Evolutionary conservation across 495 filamentous ascomycete genomes (phyloP).

Genomic region (Annulohypoxylon nitens): DNA sequence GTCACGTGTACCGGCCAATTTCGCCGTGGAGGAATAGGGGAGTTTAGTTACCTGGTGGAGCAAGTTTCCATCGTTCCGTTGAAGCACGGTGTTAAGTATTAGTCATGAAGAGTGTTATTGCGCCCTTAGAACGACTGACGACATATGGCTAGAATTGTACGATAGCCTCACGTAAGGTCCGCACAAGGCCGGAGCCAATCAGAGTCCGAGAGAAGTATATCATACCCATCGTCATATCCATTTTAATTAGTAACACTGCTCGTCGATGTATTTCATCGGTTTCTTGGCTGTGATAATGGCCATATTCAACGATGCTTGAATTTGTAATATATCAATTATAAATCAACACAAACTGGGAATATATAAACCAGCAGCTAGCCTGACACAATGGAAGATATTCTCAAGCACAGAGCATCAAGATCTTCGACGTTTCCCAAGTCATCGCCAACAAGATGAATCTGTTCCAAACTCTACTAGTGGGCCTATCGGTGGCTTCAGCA

Average conservation of each 20-base stretch:
- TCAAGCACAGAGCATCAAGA: not conserved
- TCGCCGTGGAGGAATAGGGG: not conserved
- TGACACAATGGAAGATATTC: not conserved
- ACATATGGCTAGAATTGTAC: not conserved
- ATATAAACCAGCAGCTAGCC: not conserved
- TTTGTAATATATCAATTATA: conserved; percentile 24
- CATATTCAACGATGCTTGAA: conserved; percentile 1
- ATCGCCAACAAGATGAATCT: conserved; percentile 2
- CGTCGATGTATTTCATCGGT: not conserved
- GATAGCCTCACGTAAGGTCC: not conserved
- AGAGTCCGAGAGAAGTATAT: not conserved
- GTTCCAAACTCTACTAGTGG: not conserved
- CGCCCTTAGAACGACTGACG: not conserved
- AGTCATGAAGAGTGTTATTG: not conserved
- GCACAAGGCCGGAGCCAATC: not conserved
- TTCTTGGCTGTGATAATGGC: not conserved
- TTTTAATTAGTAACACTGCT: not conserved
- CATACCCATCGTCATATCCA: not conserved
- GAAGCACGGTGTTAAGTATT: not conserved
- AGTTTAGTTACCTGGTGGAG: not conserved
- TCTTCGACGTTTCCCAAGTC: not conserved
- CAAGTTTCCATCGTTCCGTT: not conserved
- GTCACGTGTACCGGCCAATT: not conserved
- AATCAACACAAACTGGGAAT: conserved; percentile 2
- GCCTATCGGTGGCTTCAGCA: conserved; percentile 7